Evolutionary conservation across 306 rosid species (phyloP).

Genomic region (Trichosanthes truncata): DNA sequence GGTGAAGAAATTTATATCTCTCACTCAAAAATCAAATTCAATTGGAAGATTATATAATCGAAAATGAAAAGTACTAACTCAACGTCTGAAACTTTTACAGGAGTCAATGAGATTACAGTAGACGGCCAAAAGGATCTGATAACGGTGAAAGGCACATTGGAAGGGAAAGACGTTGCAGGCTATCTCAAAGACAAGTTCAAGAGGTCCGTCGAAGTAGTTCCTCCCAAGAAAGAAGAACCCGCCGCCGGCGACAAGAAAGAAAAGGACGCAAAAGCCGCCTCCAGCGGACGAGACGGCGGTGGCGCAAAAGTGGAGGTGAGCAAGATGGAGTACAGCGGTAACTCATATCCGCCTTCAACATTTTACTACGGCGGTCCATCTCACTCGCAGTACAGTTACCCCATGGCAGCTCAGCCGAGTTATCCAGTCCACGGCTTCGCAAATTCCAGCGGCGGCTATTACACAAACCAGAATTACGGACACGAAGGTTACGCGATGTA

Average conservation of each 20-base stretch:
- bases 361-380: constrained; percentile 28
- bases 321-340: constrained; percentile 58
- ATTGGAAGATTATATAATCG: neutral
- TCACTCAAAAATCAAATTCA: neutral
- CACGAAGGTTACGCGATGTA: constrained; percentile 25
- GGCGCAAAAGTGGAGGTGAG: constrained; percentile 30
- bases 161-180: constrained; percentile 31
- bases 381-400: constrained; percentile 17
- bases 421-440: constrained; percentile 24
- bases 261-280: constrained; percentile 10
- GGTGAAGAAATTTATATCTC: constrained; percentile 29
- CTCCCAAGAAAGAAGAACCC: constrained; percentile 42
- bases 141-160: constrained; percentile 57
- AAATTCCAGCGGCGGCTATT: constrained; percentile 24
- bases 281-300: constrained; percentile 13
- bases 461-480: constrained; percentile 17
- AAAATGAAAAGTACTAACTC: neutral
- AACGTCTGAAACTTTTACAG: constrained; percentile 22
- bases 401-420: constrained; percentile 41
- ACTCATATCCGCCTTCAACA: constrained; percentile 13
- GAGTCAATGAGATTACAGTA: constrained; percentile 43
- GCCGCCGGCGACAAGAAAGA: constrained; percentile 19
- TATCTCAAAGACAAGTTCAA: constrained; percentile 39
- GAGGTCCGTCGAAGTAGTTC: constrained; percentile 55
- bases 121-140: constrained; percentile 57